Conservation (phyloP, 345 rosid species). For the Heritiera fomes region DNA sequence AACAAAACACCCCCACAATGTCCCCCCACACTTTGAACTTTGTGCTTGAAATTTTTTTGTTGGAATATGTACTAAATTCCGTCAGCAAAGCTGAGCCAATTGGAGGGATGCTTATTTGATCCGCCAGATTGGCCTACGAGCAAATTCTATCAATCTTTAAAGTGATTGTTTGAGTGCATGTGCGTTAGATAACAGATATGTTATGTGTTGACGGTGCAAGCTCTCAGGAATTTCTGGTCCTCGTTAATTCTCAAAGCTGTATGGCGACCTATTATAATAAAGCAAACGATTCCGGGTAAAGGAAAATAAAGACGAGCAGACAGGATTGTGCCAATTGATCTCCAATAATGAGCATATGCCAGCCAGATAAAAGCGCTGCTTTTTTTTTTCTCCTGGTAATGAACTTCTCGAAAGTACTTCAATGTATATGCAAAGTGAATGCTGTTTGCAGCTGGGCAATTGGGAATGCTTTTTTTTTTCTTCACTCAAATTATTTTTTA, state of each 20-base stretch:
- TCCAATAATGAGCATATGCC: not conserved
- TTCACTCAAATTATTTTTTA: too few species aligned
- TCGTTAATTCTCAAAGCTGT: not conserved
- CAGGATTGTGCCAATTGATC: slow-evolving; percentile 19
- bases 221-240: slow-evolving; percentile 24
- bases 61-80: not conserved
- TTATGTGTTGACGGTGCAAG: slow-evolving; percentile 5
- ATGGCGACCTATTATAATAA: slow-evolving; percentile 23
- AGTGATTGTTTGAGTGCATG: slow-evolving; percentile 32
- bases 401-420: slow-evolving; percentile 1
- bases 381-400: not conserved
- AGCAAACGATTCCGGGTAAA: slow-evolving; percentile 22
- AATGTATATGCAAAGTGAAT: not conserved
- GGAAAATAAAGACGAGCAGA: not conserved
- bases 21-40: not conserved
- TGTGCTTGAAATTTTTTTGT: not conserved
- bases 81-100: not conserved
- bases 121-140: not conserved
- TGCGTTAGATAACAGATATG: slow-evolving; percentile 21
- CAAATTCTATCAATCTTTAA: not conserved
- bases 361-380: not conserved
- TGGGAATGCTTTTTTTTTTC: not conserved
- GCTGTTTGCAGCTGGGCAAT: not conserved
- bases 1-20: not conserved
- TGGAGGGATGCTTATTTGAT: not conserved